Base-by-base conservation (phyloP, 2,329 filamentous ascomycete species). In the Verticillium albo-atrum region DNA sequence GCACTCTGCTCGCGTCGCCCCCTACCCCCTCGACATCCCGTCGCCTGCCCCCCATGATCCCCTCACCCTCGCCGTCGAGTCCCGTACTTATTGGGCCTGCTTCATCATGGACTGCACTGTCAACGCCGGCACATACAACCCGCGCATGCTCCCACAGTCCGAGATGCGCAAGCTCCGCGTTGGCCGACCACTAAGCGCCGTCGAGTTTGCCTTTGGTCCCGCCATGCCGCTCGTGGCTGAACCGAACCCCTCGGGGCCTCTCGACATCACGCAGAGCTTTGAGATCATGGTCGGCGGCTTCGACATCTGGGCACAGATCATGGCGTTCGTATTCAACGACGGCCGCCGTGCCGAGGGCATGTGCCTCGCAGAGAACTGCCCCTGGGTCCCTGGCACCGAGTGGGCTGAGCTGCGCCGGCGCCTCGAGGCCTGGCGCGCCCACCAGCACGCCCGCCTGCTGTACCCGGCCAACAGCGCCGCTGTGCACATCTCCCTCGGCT, bases 61-160 rank as follows among this genome's bases (percentile, higher is more conserved):
- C 32, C 42, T 68, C 6, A 65, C 68, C 4, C 63, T 67, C 0
- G 69, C 72, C 0, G 70, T 74, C 3, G 70, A 76, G 37, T 75
- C 73, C 2, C 65, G 77, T 1, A 77, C 76, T 0, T 78, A 77
- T 51, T 79, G 77, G 77, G 72, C 72, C 0, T 79, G 77, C 61
- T 78, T 78, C 57, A 72, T 80, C 30, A 74, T 79, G 69, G 76
- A 79, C 59, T 74, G 76, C 10, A 73, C 77, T 56, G 70, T 79
- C 37, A 75, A 75, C 37, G 78, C 75, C 2, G 76, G 75, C 0
- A 76, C 72, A 0, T 75, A 75, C 26, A 73, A 74, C 7, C 72
- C 73, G 0, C 72, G 70, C 4, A 73, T 75, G 67, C 67, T 76
- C 0, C 70, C 71, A 4, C 68, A 75, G 62, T 64, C 66, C 0